A percentile compares a stretch with the other conserved stretches of the same genome.
These are phyloP conservation scores for Trypanosoma grayi DNA, from an alignment of 208 protist genomes.

Conservation along the genomic window DNA sequence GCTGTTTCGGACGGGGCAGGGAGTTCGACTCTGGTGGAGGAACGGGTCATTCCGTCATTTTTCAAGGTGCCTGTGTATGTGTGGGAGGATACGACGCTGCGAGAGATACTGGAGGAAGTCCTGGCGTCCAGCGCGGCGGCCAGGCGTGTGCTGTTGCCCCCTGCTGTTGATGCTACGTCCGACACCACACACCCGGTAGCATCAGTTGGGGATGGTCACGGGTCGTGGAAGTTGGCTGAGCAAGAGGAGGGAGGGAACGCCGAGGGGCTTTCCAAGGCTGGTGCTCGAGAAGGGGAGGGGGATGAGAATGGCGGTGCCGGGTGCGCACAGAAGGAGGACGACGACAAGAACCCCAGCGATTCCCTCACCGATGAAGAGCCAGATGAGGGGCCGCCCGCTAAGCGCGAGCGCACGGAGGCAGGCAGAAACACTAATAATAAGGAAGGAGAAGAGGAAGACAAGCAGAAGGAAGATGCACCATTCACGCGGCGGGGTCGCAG, in stretches of 20 bases:
- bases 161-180: not conserved
- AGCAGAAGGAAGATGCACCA: not conserved
- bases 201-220: not conserved
- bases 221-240: not conserved
- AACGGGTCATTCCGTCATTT: constrained; percentile 5
- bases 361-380: not conserved
- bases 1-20: too few relatives aligned
- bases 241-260: not conserved
- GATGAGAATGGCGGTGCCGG: not conserved
- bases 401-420: constrained; percentile 6
- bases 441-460: constrained; percentile 2
- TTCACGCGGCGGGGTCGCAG: not conserved
- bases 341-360: not conserved
- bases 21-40: not conserved
- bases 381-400: not conserved
- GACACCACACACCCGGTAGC: not conserved
- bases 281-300: not conserved
- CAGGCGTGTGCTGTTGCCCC: not conserved
- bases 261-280: not conserved
- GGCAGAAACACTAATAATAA: not conserved
- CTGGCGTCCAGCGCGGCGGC: constrained; percentile 9
- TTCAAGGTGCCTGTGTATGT: constrained; percentile 21
- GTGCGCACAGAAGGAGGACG: not conserved
- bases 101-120: constrained; percentile 25
- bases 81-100: constrained; percentile 23